These are phyloP conservation scores for Linum usitatissimum DNA, from an alignment of 345 rosid genomes.

Conservation along the genomic window DNA sequence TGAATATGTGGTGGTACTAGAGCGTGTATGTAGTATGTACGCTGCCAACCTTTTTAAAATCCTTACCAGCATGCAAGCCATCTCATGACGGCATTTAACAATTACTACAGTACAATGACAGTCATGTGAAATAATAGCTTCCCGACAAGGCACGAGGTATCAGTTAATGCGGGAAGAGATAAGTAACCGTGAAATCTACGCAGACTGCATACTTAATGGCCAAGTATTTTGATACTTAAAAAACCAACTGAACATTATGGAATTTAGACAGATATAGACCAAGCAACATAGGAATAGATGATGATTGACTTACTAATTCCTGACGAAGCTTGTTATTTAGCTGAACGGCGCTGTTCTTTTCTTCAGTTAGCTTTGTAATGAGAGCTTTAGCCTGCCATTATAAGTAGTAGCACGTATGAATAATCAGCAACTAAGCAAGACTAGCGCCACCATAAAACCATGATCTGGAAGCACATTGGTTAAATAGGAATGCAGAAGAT, in stretches of 20 bases:
- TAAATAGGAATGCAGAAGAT: too few species aligned
- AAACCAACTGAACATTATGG: not conserved
- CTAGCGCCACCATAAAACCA: not conserved
- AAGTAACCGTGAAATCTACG: not conserved
- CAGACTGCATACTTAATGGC: not conserved
- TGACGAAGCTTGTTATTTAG: slow-evolving; percentile 46
- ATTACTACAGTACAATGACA: too few species aligned
- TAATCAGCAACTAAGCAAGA: not conserved
- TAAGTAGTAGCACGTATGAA: slow-evolving; percentile 5
- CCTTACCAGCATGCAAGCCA: too few species aligned
- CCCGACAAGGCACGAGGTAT: too few species aligned
- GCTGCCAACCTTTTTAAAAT: too few species aligned
- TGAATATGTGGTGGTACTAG: too few species aligned
- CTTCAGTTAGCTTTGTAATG: slow-evolving; percentile 49
- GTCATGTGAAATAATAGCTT: too few species aligned
- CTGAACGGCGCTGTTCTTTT: slow-evolving; percentile 45
- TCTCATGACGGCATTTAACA: too few species aligned
- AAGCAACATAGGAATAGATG: not conserved
- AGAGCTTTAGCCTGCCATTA: slow-evolving; percentile 42
- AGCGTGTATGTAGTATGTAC: too few species aligned
- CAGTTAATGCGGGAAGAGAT: not conserved
- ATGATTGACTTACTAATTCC: slow-evolving; percentile 43
- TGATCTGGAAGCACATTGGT: not conserved
- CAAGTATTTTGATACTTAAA: slow-evolving; percentile 1
- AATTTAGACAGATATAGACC: not conserved